Evolutionary conservation across 2,329 filamentous ascomycete genomes (phyloP), one percentile per base, ranked within the genome.

Genomic region (Scedosporium boydii): DNA sequence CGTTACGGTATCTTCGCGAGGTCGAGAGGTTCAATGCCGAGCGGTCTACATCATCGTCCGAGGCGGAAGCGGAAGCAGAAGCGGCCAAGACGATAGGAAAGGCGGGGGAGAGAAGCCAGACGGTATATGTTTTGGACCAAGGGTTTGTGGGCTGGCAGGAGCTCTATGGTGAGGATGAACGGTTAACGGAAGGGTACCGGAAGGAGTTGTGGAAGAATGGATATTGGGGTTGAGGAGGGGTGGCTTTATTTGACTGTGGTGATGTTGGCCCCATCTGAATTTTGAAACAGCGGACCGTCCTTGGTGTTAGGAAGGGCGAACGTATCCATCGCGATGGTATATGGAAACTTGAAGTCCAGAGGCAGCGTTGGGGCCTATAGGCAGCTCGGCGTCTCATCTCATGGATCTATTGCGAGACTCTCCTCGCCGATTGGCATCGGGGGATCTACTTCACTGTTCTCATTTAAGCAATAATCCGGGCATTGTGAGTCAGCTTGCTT

Each of bases 81-180:
- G 59, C 59, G 12, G 46, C 60, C 18, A 67, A 63, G 34, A 68
- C 59, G 14, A 66, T 65, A 21, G 67, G 71, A 65, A 63, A 66
- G 9, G 67, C 67, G 59, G 68, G 66, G 38, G 69, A 12, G 62
- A 63, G 44, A n/a, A 29, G 75, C 42, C 93, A 97, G 77, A 84
- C 86, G 69, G 88, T 98, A 4, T 89, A 84, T 73, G 86, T 98
- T 6, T 79, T 98, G 3, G 89, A 96, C 59, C 82, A 86, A 0
- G 95, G 95, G 1, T 99, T 98, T 72, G 83, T 86, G 14, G 85
- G 87, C 63, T 99, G 95, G 95, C 92, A 96, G 81, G 87, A 96
- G 76, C 79, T 82, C 67, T 90, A 87, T 75, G 93, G 92, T 0
- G 79, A 84, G 60, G 92, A 98, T 76, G 80, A 87, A 71, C 77